These are phyloP conservation scores for Blastocystis sp. DNA, from an alignment of 352 stramenopile genomes.

Conservation along the genomic window DNA sequence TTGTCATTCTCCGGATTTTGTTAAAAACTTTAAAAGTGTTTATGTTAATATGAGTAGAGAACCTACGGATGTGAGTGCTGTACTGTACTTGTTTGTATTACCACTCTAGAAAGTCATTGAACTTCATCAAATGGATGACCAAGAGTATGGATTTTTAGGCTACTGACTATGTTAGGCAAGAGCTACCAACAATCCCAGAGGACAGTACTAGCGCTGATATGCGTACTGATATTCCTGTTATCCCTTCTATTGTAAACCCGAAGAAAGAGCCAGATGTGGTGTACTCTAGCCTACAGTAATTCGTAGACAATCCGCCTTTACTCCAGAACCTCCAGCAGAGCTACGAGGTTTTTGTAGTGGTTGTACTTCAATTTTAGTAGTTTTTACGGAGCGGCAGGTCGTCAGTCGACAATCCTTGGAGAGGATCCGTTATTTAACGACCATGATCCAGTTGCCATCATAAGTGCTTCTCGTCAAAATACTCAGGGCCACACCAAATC, in stretches of 20 bases:
- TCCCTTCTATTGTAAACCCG: neutral
- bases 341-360: neutral
- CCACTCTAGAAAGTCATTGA: constrained; percentile 17
- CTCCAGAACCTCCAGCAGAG: neutral
- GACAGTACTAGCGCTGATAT: constrained; percentile 39
- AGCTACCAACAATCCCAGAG: constrained; percentile 25
- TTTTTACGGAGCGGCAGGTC: neutral
- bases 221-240: neutral
- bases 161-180: neutral
- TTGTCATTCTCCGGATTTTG: too few species aligned
- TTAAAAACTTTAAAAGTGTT: neutral
- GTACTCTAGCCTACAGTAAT: neutral
- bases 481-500: neutral
- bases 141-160: neutral
- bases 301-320: neutral
- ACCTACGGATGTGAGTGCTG: neutral
- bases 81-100: neutral
- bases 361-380: neutral
- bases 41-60: neutral
- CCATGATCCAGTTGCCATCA: constrained; percentile 56
- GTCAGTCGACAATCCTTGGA: constrained; percentile 39
- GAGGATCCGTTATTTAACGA: constrained; percentile 51
- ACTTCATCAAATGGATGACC: neutral
- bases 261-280: neutral
- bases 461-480: neutral